phyloP scores from a whole-genome alignment of 352 stramenopile genomes.

The Phytopythium kandeliae region DNA sequence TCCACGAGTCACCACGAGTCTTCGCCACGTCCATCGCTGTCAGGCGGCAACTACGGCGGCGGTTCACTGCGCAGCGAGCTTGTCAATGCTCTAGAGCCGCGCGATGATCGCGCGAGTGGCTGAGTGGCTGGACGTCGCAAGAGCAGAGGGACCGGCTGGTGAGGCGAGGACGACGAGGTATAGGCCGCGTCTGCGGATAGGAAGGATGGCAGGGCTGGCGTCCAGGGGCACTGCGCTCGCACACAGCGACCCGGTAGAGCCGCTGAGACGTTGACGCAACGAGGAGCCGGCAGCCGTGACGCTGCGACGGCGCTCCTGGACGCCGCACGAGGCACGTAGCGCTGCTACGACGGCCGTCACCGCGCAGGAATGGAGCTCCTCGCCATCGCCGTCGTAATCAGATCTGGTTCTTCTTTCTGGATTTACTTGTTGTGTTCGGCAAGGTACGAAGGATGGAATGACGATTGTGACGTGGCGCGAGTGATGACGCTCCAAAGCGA shows the following conservation, averaged over 20 bases:
- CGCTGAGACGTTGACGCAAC: too few species aligned
- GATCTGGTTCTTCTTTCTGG: conserved; percentile 2
- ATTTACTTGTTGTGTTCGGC: background rate
- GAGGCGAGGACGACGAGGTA: background rate
- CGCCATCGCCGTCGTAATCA: background rate
- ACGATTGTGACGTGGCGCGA: background rate
- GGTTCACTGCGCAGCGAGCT: too few species aligned
- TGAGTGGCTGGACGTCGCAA: background rate
- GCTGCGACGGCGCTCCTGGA: too few species aligned
- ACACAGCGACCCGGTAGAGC: background rate
- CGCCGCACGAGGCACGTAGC: too few species aligned
- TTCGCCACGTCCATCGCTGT: conserved; percentile 1
- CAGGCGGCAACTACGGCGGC: too few species aligned
- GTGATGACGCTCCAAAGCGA: too few species aligned
- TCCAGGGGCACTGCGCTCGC: background rate
- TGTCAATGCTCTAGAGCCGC: too few species aligned
- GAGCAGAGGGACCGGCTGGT: background rate
- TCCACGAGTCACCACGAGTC: conserved; percentile 16
- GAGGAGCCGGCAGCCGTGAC: too few species aligned
- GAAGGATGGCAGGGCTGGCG: background rate
- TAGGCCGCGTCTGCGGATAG: background rate
- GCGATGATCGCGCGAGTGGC: background rate
- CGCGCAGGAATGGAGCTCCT: background rate
- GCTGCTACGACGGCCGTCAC: too few species aligned
- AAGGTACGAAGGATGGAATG: background rate